These are phyloP conservation scores for Penicillium canescens DNA, from an alignment of 495 filamentous ascomycete species.

Conservation along the genomic window DNA sequence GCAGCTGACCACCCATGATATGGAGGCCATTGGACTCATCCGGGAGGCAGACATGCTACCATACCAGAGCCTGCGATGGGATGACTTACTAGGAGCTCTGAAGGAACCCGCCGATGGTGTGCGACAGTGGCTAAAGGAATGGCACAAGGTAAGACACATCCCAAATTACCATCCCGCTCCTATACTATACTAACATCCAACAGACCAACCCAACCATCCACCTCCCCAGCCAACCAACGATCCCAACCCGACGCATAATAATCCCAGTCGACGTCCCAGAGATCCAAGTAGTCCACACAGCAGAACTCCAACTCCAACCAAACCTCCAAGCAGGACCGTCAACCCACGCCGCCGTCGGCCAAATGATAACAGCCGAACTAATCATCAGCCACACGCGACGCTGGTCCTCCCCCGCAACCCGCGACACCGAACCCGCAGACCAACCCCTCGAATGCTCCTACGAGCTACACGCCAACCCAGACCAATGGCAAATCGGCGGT, in stretches of 20 bases:
- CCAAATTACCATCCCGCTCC: background rate
- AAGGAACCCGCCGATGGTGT: constrained; percentile 38
- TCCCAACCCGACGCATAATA: constrained; percentile 43
- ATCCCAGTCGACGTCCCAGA: constrained; percentile 81
- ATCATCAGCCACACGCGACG: constrained; percentile 72
- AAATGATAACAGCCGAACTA: constrained; percentile 70
- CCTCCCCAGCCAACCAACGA: constrained; percentile 34
- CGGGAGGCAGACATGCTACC: constrained; percentile 43
- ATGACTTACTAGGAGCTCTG: constrained; percentile 39
- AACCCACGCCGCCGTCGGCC: constrained; percentile 58
- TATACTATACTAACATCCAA: constrained; percentile 5
- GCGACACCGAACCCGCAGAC: constrained; percentile 36
- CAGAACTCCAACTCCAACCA: constrained; percentile 62
- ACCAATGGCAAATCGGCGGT: constrained; percentile 84
- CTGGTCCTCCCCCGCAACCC: constrained; percentile 61
- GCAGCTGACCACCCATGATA: constrained; percentile 56
- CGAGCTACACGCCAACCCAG: constrained; percentile 73
- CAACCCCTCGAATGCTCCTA: constrained; percentile 76
- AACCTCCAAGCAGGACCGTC: constrained; percentile 26
- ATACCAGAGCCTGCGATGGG: constrained; percentile 44
- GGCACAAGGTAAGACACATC: constrained; percentile 45
- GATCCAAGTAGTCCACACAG: constrained; percentile 80
- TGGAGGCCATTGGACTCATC: constrained; percentile 50
- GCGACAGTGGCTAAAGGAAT: constrained; percentile 43
- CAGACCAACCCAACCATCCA: constrained; percentile 37